Conservation (phyloP, 2,329 filamentous ascomycete genomes). For the Myriosclerotinia scirpicola region DNA sequence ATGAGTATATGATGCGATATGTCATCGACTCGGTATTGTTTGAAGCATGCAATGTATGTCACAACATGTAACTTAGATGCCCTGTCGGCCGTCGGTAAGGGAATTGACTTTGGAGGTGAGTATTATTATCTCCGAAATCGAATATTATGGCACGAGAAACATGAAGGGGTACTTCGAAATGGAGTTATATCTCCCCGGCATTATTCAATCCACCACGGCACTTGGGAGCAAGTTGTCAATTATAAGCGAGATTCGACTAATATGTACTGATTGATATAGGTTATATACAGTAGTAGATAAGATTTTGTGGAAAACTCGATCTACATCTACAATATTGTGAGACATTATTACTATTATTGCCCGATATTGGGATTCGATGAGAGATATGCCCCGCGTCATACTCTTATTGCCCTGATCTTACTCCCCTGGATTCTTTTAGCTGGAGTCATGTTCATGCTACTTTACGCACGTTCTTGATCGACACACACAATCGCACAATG, state of each 20-base stretch:
- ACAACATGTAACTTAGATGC: too few species aligned
- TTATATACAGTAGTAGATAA: neutral
- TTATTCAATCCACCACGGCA: slow-evolving; percentile 2
- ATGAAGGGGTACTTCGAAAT: neutral
- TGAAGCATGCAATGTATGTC: too few species aligned
- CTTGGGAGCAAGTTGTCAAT: neutral
- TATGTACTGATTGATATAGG: neutral
- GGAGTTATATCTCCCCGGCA: neutral
- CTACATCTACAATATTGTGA: neutral
- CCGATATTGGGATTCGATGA: slow-evolving; percentile 9
- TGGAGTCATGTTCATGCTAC: neutral
- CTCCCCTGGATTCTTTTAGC: neutral
- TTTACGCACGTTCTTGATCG: slow-evolving; percentile 14
- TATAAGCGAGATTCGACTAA: slow-evolving; percentile 5
- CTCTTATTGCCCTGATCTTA: neutral
- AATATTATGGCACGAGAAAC: neutral
- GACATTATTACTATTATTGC: neutral
- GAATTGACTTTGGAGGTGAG: too few species aligned
- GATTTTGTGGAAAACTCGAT: neutral
- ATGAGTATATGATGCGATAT: too few species aligned
- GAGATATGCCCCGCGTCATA: neutral
- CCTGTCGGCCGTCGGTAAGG: too few species aligned
- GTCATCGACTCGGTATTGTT: too few species aligned
- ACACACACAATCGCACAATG: neutral
- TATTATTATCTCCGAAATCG: too few species aligned